phyloP scores from a whole-genome alignment of 345 rosid species.

The Dipteronia sinensis region DNA sequence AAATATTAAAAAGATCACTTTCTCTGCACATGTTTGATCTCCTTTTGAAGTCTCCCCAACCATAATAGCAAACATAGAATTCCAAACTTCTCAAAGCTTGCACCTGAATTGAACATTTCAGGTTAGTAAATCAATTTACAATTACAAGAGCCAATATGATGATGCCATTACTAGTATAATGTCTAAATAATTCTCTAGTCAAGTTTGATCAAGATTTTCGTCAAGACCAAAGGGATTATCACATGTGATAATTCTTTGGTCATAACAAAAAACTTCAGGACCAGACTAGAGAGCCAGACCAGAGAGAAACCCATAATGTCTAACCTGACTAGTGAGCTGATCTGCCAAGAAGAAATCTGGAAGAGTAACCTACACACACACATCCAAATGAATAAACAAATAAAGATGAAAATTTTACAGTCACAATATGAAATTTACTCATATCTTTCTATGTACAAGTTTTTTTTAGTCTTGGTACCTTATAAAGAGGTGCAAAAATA shows the following conservation, averaged over 20 bases:
- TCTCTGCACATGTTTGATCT: too few relatives aligned
- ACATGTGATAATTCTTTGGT: too few relatives aligned
- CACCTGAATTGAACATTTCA: not conserved
- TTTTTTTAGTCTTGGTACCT: conserved; percentile 40
- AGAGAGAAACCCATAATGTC: conserved; percentile 2
- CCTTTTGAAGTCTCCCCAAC: too few relatives aligned
- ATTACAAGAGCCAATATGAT: not conserved
- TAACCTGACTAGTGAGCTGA: conserved; percentile 82
- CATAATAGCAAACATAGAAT: too few relatives aligned
- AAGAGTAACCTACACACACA: conserved; percentile 55
- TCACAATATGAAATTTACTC: not conserved
- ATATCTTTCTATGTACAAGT: not conserved
- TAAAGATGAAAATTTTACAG: not conserved
- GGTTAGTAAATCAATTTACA: not conserved
- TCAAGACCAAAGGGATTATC: too few relatives aligned
- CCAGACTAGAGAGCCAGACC: too few relatives aligned
- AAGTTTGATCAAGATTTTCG: too few relatives aligned
- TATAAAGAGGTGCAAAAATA: conserved; percentile 66
- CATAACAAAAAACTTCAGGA: too few relatives aligned
- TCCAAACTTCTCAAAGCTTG: too few relatives aligned
- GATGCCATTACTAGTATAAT: too few relatives aligned
- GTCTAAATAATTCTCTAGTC: too few relatives aligned
- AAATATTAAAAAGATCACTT: too few relatives aligned
- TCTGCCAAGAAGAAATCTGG: conserved; percentile 83
- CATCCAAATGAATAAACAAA: not conserved